These are phyloP conservation scores for Coemansia javaensis DNA, from an alignment of 192 early-diverging fungal species.

Conservation along the genomic window DNA sequence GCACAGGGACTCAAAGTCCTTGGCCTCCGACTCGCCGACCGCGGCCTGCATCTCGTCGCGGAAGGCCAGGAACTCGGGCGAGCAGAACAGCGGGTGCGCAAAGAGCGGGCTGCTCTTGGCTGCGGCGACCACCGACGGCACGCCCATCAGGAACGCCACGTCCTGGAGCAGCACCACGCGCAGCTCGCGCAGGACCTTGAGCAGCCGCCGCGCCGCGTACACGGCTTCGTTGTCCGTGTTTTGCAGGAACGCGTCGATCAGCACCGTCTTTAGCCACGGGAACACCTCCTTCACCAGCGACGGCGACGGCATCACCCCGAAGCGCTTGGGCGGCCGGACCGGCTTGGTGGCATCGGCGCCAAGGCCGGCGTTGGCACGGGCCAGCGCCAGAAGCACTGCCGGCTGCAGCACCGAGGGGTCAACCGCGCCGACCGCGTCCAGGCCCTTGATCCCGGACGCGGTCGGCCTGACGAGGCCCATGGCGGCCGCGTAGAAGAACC, in stretches of 20 bases:
- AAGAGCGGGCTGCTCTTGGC: conserved; percentile 19
- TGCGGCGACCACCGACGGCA: conserved; percentile 16
- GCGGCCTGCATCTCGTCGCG: conserved; percentile 24
- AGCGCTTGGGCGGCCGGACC: conserved; percentile 15
- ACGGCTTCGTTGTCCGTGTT: conserved; percentile 36
- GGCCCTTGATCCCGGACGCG: conserved; percentile 28
- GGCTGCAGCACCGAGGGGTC: conserved; percentile 16
- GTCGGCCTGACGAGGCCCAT: conserved; percentile 28
- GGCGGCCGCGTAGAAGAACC: conserved; percentile 44
- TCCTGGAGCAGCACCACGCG: conserved; percentile 43
- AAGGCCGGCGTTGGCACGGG: conserved; percentile 33
- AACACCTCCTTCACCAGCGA: conserved; percentile 37
- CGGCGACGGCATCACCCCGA: conserved; percentile 23
- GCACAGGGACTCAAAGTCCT: conserved; percentile 8
- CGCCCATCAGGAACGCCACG: conserved; percentile 33
- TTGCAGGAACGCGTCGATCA: conserved; percentile 24
- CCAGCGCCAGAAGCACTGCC: conserved; percentile 15
- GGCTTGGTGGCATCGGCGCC: conserved; percentile 1
- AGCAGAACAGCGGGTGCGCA: conserved; percentile 20
- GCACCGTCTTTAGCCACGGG: conserved; percentile 36
- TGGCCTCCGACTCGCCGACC: conserved; percentile 15
- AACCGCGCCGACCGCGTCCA: conserved; percentile 22
- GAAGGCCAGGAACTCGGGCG: conserved; percentile 18
- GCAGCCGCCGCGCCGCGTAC: conserved; percentile 24
- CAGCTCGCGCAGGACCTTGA: conserved; percentile 37